These are phyloP conservation scores for Ceratocystis albifundus DNA, from an alignment of 2,329 filamentous ascomycete species.

Conservation along the genomic window DNA sequence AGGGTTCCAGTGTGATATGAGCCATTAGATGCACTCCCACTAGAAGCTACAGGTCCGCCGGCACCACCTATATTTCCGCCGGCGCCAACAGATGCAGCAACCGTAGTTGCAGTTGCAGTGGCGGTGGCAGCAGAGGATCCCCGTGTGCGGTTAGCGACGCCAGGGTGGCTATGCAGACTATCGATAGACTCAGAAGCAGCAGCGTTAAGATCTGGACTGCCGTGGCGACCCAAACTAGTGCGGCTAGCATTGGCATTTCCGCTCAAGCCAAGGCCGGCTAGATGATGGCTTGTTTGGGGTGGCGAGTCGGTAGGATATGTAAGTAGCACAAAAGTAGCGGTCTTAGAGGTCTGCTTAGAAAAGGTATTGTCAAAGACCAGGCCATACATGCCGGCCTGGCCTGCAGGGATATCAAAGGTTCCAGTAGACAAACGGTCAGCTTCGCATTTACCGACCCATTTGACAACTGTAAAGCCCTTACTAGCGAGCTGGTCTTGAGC, in stretches of 20 bases:
- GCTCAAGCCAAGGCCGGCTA: conserved; percentile 43
- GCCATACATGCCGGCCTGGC: conserved; percentile 84
- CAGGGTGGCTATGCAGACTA: conserved; percentile 45
- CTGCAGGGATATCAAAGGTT: conserved; percentile 63
- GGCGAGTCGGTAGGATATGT: conserved; percentile 79
- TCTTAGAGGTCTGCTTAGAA: conserved; percentile 89
- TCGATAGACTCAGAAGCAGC: conserved; percentile 46
- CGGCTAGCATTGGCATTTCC: conserved; percentile 32
- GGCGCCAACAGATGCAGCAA: neutral
- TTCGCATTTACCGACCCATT: conserved; percentile 92
- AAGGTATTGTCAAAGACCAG: conserved; percentile 98
- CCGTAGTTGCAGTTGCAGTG: conserved; percentile 9
- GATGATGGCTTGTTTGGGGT: conserved; percentile 60
- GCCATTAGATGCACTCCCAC: conserved; percentile 25
- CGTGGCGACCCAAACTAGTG: conserved; percentile 41
- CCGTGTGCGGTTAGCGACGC: conserved; percentile 30
- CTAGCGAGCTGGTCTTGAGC: conserved; percentile 52
- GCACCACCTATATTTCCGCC: neutral
- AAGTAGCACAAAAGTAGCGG: conserved; percentile 83
- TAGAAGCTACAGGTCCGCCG: too few relatives aligned
- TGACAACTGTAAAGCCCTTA: conserved; percentile 57
- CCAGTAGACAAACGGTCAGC: conserved; percentile 91
- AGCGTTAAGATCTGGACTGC: conserved; percentile 37
- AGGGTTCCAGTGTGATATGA: conserved; percentile 74
- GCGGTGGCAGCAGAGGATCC: conserved; percentile 38